A percentile compares a stretch with the other conserved stretches of the same genome.
Conservation (phyloP, 345 rosid species). For the Arabidopsis suecica region DNA sequence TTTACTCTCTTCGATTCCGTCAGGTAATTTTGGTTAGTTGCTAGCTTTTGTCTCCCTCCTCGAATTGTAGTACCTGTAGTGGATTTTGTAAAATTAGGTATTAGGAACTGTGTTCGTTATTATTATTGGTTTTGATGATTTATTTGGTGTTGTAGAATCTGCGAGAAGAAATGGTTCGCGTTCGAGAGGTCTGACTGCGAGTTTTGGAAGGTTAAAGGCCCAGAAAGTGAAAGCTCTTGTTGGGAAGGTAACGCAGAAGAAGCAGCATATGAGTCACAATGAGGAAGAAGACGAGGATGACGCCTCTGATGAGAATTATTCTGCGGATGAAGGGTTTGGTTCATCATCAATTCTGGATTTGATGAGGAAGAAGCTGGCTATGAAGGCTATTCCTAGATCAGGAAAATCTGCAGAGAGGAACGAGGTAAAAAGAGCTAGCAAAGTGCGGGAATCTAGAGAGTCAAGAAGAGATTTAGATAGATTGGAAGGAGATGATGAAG, state of each 20-base stretch:
- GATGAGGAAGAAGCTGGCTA: conserved; percentile 42
- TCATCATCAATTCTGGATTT: conserved; percentile 44
- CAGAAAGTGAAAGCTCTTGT: conserved; percentile 66
- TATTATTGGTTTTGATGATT: conserved; percentile 2
- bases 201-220: conserved; percentile 66
- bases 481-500: conserved; percentile 15
- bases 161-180: conserved; percentile 42
- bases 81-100: background rate
- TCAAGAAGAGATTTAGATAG: conserved; percentile 23
- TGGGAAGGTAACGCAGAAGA: conserved; percentile 51
- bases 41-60: background rate
- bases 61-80: background rate
- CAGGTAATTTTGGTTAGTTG: conserved; percentile 33
- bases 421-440: conserved; percentile 19
- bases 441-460: conserved; percentile 28
- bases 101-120: conserved; percentile 1
- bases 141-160: conserved; percentile 27
- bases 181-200: conserved; percentile 42
- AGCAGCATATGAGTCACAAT: conserved; percentile 34
- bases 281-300: conserved; percentile 40
- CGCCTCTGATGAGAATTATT: background rate
- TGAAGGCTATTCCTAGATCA: conserved; percentile 40
- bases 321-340: conserved; percentile 36
- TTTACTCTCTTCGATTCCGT: conserved; percentile 35
- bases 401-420: conserved; percentile 27